Conservation (phyloP, 2,329 filamentous ascomycete species). For the Alternaria infectoria region DNA sequence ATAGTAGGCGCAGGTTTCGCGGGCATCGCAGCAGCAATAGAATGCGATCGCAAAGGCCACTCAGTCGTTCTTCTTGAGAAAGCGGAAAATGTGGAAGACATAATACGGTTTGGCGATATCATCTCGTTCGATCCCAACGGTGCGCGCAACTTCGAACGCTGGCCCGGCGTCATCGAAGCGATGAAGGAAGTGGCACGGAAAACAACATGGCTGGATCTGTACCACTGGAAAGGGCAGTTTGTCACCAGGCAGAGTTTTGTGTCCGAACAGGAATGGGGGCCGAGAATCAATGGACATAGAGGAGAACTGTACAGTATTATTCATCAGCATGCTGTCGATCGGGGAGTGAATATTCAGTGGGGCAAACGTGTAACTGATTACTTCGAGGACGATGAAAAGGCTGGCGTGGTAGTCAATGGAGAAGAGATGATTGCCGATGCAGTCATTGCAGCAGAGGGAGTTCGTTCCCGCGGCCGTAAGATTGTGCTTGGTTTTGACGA, state of each 20-base stretch:
- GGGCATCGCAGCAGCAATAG: slow-evolving; percentile 67
- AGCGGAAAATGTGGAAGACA: slow-evolving; percentile 55
- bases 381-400: slow-evolving; percentile 59
- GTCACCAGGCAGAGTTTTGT: slow-evolving; percentile 61
- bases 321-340: slow-evolving; percentile 60
- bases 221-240: slow-evolving; percentile 67
- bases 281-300: slow-evolving; percentile 66
- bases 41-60: slow-evolving; percentile 67
- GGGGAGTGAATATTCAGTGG: slow-evolving; percentile 62
- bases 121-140: slow-evolving; percentile 68
- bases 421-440: slow-evolving; percentile 55
- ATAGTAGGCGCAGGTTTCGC: slow-evolving; percentile 62
- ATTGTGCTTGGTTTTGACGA: slow-evolving; percentile 61
- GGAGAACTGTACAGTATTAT: slow-evolving; percentile 66
- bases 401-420: slow-evolving; percentile 60
- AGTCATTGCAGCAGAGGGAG: slow-evolving; percentile 60
- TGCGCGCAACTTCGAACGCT: slow-evolving; percentile 63
- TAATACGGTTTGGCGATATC: slow-evolving; percentile 66
- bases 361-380: slow-evolving; percentile 60
- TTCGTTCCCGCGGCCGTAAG: slow-evolving; percentile 59
- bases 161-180: slow-evolving; percentile 54
- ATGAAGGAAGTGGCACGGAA: slow-evolving; percentile 60
- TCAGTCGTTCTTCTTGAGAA: slow-evolving; percentile 62
- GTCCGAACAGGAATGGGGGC: slow-evolving; percentile 50
- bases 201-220: slow-evolving; percentile 64